Evolutionary conservation across 169 alveolate species (phyloP), one percentile per base, ranked within the genome.

Genomic region (Theileria parva): DNA sequence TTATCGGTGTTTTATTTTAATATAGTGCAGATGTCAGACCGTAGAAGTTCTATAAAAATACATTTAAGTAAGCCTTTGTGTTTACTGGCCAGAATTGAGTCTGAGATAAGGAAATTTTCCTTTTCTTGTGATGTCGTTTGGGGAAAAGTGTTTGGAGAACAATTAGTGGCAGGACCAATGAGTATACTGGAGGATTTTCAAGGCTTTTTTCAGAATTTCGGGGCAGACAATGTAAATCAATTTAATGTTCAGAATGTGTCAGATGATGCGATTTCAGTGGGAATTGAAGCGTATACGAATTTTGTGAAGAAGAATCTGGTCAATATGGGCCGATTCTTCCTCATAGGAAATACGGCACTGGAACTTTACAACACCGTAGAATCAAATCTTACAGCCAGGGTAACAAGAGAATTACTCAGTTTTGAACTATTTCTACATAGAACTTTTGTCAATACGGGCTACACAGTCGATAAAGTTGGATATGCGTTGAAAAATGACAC

Each of bases 261-360:
- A n/a, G 25, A 63, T 8, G 8, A 12, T 15, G 27, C 25, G 13
- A 63, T 63, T 39, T 4, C 23, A 15, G 39, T 63, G 2, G 39
- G 5, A 3, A 63, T 63, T 15, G 71, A 63, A 21, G 39, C 53
- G 12, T 63, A 63, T 21, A 21, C 6, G 6, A 63, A 63, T 39
- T 27, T 28, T 39, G 71, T 63, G 48, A 63, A 63, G 71, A 63
- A 63, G 71, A 63, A 63, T 39, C 25, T 63, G 71, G 39, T 63
- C 25, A 63, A 63, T 39, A 63, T 63, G 71, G 32, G 71, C 19
- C 32, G 53, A 21, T 23, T n/a, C 51, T 63, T 63, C 19, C 21
- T 63, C 8, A 30, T 63, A 9, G 71, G 53, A 63, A 63, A 63
- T 51, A 15, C 25, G 0, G 71, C 51, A 8, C 39, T 63, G 13